phyloP scores from a whole-genome alignment of 148 eudicot species.

The Gaultheria prostrata region DNA sequence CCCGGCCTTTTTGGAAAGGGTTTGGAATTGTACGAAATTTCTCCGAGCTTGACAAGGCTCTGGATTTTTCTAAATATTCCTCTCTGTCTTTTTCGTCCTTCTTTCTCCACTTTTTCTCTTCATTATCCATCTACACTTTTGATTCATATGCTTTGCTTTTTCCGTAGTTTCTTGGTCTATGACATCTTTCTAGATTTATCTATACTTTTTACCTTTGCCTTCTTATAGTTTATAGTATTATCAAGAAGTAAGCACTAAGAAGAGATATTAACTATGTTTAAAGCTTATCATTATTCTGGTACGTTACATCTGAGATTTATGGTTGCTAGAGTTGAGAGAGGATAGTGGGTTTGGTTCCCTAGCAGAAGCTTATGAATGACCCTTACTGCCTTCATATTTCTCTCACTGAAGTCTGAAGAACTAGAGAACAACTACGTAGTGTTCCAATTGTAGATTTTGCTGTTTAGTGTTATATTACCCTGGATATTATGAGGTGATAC shows the following conservation, averaged over 20 bases:
- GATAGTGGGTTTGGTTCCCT: background rate
- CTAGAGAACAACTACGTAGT: background rate
- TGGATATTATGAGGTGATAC: background rate
- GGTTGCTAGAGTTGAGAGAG: background rate
- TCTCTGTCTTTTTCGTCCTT: too few relatives aligned
- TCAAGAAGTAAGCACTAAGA: background rate
- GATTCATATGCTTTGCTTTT: background rate
- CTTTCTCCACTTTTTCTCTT: too few relatives aligned
- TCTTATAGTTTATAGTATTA: too few relatives aligned
- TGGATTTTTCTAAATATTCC: too few relatives aligned
- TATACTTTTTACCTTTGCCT: background rate
- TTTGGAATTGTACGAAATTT: too few relatives aligned
- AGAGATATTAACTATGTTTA: background rate
- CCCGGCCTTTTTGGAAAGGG: too few relatives aligned
- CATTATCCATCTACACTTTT: too few relatives aligned
- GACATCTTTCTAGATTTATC: background rate
- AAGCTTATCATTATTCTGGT: background rate
- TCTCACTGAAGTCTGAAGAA: background rate
- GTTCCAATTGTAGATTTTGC: background rate
- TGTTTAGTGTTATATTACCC: background rate
- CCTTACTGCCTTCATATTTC: background rate
- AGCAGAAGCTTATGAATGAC: background rate
- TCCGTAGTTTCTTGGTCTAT: background rate
- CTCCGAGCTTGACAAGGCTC: too few relatives aligned
- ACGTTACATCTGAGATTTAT: background rate